phyloP scores from a whole-genome alignment of 768 basidiomycete species.

The Albatrellus ellisii region DNA sequence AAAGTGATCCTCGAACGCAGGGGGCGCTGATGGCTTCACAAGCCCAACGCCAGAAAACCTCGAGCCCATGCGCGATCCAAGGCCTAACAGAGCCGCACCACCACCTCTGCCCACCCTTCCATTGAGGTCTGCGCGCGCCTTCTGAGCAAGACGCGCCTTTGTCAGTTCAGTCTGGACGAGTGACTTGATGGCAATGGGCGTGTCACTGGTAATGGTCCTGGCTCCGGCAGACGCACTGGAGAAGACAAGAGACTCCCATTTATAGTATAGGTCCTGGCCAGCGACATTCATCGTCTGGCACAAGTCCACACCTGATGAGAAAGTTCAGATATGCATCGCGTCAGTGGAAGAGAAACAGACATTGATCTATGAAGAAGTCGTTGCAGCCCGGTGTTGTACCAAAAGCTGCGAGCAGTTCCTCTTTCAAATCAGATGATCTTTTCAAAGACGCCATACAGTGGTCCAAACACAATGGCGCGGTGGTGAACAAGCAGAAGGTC shows the following conservation, averaged over 20 bases:
- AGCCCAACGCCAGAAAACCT: neutral
- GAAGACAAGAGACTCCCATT: constrained; percentile 42
- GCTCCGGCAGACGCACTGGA: neutral
- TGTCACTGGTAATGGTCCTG: constrained; percentile 11
- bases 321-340: neutral
- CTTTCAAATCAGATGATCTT: too few species aligned
- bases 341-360: constrained; percentile 1
- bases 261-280: constrained; percentile 44
- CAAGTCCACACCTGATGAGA: constrained; percentile 38
- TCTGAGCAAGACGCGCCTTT: neutral
- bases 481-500: too few species aligned
- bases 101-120: neutral
- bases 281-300: constrained; percentile 48
- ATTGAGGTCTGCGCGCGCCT: neutral
- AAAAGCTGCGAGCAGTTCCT: neutral
- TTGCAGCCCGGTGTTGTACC: constrained; percentile 6
- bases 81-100: neutral
- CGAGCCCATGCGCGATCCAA: neutral
- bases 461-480: too few species aligned
- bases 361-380: constrained; percentile 8
- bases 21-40: neutral
- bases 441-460: too few species aligned
- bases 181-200: constrained; percentile 3
- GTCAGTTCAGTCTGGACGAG: constrained; percentile 5
- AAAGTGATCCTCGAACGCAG: neutral